Base-by-base conservation (phyloP, 2,329 filamentous ascomycete species). In the Sporothrix globosa region DNA sequence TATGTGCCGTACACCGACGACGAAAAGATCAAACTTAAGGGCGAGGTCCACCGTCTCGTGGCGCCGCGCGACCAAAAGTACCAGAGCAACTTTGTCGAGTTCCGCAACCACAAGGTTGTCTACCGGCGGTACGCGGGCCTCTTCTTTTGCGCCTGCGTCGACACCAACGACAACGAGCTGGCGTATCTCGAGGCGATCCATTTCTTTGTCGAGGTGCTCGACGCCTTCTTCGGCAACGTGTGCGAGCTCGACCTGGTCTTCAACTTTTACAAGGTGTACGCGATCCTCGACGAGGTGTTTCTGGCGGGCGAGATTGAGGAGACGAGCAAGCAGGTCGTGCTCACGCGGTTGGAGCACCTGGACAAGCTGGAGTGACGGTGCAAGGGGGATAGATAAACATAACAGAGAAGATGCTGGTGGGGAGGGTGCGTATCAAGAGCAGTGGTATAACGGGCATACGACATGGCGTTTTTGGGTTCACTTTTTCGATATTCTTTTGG, bases 71-170 rank as follows among this genome's bases (percentile, higher is more conserved):
- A 99, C 82, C 96, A 99, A 80, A 99, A 99, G 80, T 97, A 99
- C 85, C 96, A 99, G 81, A 97, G 93, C 83, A 99, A 99, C 84
- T 99, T 99, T 78, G 96, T 99, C 86, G 96, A 99, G 83, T 91
- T 91, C 83, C 91, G 92, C 75, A 92, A 93, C 82, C 93, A 95
- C 79, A 98, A 97, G 84, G 92, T 99, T 76, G 93, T 99, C 69
- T 99, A 99, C 84, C 91, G 96, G 58, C 92, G 96, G 73, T 99
- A 99, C 82, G 96, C 96, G 0, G 96, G 96, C 0, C 89, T 99
- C 71, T 99, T 99, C 88, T 99, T 99, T 85, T 99, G 96, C 85
- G 96, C 94, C 69, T 98, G 96, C 82, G 96, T 99, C 79, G 96
- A 99, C 82, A 96, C 95, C 67, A 98, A 97, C 81, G 96, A 99